A percentile compares a stretch with the other conserved stretches of the same genome.
These are phyloP conservation scores for Halophytophthora polymorphica DNA, from an alignment of 352 stramenopile genomes.

Conservation along the genomic window DNA sequence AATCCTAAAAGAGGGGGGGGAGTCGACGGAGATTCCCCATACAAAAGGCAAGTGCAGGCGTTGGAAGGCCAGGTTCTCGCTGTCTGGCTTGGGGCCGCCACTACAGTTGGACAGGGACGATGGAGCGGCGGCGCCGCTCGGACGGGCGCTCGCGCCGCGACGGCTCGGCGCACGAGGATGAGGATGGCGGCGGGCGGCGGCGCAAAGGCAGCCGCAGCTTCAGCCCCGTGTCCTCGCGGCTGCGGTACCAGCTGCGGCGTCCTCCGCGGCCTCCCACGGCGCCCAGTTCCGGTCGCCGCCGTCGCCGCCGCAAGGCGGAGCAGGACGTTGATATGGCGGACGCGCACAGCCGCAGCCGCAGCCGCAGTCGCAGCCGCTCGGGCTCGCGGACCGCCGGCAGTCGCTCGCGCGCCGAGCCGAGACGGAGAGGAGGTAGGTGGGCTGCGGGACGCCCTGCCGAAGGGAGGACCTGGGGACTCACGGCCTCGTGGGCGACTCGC, in stretches of 20 bases:
- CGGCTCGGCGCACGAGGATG: slow-evolving; percentile 1
- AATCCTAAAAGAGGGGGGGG: no score
- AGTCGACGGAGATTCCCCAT: no score
- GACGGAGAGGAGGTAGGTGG: slow-evolving; percentile 23
- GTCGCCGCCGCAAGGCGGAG: slow-evolving; percentile 14
- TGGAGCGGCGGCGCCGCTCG: slow-evolving; percentile 24
- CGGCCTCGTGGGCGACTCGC: neutral
- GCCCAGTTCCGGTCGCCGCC: slow-evolving; percentile 11
- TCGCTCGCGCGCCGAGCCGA: no score
- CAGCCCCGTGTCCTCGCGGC: slow-evolving; percentile 35
- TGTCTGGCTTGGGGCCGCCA: no score
- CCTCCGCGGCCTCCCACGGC: slow-evolving; percentile 14
- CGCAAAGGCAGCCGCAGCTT: slow-evolving; percentile 24
- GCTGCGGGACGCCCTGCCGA: neutral
- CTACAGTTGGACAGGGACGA: no score
- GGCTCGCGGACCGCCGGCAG: slow-evolving; percentile 15
- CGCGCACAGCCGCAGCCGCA: slow-evolving; percentile 2
- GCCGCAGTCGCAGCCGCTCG: slow-evolving; percentile 18
- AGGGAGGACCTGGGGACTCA: neutral
- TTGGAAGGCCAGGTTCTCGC: no score
- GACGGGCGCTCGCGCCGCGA: neutral
- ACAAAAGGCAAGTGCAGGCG: no score
- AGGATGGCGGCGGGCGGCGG: slow-evolving; percentile 10
- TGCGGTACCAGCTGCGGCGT: slow-evolving; percentile 25
- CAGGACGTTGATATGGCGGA: slow-evolving; percentile 1